These are phyloP conservation scores for Aspergillus aculeatus DNA, from an alignment of 2,329 filamentous ascomycete genomes.

Conservation along the genomic window DNA sequence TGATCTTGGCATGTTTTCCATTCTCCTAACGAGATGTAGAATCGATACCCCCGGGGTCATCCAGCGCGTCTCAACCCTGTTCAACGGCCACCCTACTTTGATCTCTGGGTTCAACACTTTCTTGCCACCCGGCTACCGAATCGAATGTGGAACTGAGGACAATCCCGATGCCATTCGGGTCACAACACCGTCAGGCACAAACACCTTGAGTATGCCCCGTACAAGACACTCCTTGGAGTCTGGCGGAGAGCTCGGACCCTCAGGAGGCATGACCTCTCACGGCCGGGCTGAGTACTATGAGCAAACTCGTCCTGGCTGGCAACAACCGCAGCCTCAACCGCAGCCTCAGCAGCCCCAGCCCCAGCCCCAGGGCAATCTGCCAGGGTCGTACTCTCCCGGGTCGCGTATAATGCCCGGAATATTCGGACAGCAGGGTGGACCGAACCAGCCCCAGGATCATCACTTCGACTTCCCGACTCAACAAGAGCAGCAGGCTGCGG, in stretches of 20 bases:
- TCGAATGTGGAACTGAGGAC: constrained; percentile 90
- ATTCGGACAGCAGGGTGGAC: constrained; percentile 37
- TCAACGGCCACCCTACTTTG: constrained; percentile 89
- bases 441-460: constrained; percentile 42
- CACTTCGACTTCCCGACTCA: constrained; percentile 45
- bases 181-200: constrained; percentile 96
- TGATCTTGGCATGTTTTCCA: not conserved
- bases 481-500: constrained; percentile 49
- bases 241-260: constrained; percentile 31
- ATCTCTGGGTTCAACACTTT: constrained; percentile 99
- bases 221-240: constrained; percentile 38
- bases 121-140: constrained; percentile 89
- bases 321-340: constrained; percentile 34
- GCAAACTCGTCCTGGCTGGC: constrained; percentile 41
- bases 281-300: constrained; percentile 42
- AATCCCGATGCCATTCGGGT: constrained; percentile 96
- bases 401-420: constrained; percentile 38
- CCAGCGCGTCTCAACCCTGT: constrained; percentile 90
- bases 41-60: constrained; percentile 98
- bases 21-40: constrained; percentile 37
- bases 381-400: constrained; percentile 43
- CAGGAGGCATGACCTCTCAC: constrained; percentile 32
- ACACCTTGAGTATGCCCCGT: constrained; percentile 74
- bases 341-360: constrained; percentile 9
- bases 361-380: constrained; percentile 27